Evolutionary conservation across 1,139 yeast species (phyloP), one percentile per base, ranked within the genome.

Genomic region (Sugiyamaella pinicola): DNA sequence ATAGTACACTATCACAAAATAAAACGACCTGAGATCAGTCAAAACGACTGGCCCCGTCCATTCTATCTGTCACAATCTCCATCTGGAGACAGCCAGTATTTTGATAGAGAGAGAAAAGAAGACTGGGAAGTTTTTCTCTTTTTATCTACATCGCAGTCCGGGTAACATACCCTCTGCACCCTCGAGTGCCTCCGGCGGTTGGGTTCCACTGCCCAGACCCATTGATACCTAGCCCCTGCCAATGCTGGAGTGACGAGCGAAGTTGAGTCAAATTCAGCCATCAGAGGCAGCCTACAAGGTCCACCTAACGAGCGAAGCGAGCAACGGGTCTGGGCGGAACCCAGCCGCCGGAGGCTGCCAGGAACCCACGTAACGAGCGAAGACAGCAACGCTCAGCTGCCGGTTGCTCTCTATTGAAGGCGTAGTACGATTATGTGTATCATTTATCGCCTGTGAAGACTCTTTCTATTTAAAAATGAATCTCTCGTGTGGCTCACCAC

Each of bases 81-180:
- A 13, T 8, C 43, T 37, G 43, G 49, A 46, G 49, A 46, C 49
- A 46, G 49, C 49, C 49, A 46, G 49, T 34, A 46, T 26, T 38
- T 34, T 35, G 37, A 28, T 45, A 38, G 9, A 33, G 49, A 46
- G 43, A 46, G 18, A 19, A 46, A 26, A 38, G 17, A 34, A 8
- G 10, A 15, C 18, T 10, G 19, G n/a, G 33, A 13, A 38, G 19
- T 3, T 8, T 34, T 45, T 45, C 19, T 21, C 15, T 21, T 18
- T 21, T 34, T 34, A 45, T 34, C 9, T 29, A 22, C 22, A 5
- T 33, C 9, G 6, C 34, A 10, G 22, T 19, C 47, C 47, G 47
- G 47, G 47, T 42, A 42, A 42, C 22, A 26, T 26, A n/a, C n/a
- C 21, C 21, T 18, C 37, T 7, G 17, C 37, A 33, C n/a, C 18